A percentile compares a stretch with the other conserved stretches of the same genome.
These are phyloP conservation scores for Notholithocarpus densiflorus DNA, from an alignment of 306 rosid species.

Conservation along the genomic window DNA sequence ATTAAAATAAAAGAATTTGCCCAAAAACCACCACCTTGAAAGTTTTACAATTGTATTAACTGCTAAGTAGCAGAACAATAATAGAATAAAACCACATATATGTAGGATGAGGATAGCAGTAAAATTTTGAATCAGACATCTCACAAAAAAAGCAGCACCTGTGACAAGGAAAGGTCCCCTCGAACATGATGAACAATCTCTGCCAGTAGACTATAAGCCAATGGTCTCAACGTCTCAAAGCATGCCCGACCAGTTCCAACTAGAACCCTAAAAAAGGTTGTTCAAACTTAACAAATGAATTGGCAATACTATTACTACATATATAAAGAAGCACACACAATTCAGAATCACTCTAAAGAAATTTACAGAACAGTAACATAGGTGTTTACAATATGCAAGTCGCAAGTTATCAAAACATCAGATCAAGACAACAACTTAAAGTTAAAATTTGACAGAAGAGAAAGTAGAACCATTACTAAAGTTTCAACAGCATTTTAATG, in stretches of 20 bases:
- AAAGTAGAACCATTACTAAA: background rate
- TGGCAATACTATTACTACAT: background rate
- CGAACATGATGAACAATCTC: conserved; percentile 99
- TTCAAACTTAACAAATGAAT: background rate
- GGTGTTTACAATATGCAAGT: background rate
- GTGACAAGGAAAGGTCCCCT: conserved; percentile 77
- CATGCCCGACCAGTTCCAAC: conserved; percentile 98
- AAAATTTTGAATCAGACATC: conserved; percentile 1
- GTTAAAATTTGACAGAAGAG: background rate
- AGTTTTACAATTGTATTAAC: background rate
- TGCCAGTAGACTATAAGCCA: conserved; percentile 96
- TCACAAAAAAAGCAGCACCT: conserved; percentile 43
- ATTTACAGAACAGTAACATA: background rate
- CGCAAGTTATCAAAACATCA: background rate
- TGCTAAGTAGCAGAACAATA: background rate
- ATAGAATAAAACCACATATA: conserved; percentile 16
- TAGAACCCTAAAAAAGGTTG: conserved; percentile 61
- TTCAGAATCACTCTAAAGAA: background rate
- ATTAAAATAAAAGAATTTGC: background rate
- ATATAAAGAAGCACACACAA: background rate
- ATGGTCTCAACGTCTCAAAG: conserved; percentile 93
- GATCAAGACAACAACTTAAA: background rate
- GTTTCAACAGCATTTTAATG: no score
- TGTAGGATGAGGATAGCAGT: background rate
- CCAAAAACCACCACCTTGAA: background rate